Evolutionary conservation across 371 early-diverging fungal genomes (phyloP).

Genomic region (Syncephalastrum monosporum): DNA sequence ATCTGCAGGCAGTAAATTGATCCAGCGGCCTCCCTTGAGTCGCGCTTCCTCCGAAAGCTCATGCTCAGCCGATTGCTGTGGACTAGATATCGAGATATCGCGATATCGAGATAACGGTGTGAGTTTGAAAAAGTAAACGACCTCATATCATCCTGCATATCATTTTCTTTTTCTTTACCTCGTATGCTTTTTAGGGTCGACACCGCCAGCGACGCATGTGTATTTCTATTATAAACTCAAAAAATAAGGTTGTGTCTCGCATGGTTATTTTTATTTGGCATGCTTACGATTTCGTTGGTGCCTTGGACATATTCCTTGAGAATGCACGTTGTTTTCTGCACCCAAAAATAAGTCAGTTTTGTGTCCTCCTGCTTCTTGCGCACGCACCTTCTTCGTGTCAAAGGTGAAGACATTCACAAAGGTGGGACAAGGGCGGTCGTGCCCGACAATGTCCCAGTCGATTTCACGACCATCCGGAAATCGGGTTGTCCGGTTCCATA

Average conservation of each 20-base stretch:
- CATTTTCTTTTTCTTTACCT: constrained; percentile 16
- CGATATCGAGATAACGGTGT: not conserved
- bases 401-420: constrained; percentile 49
- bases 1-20: constrained; percentile 46
- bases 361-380: too few species aligned
- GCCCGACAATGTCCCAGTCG: constrained; percentile 63
- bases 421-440: constrained; percentile 46
- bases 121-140: not conserved
- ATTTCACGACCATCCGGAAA: constrained; percentile 55
- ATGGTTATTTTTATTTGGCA: too few species aligned
- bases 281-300: constrained; percentile 56
- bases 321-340: constrained; percentile 55
- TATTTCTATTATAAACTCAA: constrained; percentile 39
- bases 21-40: constrained; percentile 53
- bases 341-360: constrained; percentile 1
- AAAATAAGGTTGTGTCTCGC: too few species aligned
- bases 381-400: constrained; percentile 26
- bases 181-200: constrained; percentile 55
- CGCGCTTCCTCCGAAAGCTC: constrained; percentile 68
- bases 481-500: constrained; percentile 58
- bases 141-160: not conserved
- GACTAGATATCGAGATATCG: constrained; percentile 19
- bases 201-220: constrained; percentile 59
- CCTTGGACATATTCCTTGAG: constrained; percentile 67
- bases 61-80: constrained; percentile 52